These are phyloP conservation scores for Candida stauntonica DNA, from an alignment of 805 yeast genomes.

Conservation along the genomic window DNA sequence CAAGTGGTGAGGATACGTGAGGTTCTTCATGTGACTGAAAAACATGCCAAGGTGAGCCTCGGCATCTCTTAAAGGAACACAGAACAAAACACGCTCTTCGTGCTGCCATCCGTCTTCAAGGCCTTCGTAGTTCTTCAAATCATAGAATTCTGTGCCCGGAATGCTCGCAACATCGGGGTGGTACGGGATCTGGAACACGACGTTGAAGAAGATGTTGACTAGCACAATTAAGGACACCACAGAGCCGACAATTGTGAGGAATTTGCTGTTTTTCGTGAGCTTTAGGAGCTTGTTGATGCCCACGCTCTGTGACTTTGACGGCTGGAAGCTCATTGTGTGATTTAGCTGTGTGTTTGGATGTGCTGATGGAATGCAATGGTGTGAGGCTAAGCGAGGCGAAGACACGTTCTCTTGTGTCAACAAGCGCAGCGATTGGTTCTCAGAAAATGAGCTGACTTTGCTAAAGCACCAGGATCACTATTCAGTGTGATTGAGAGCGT, in stretches of 20 bases:
- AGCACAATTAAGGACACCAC: slow-evolving; percentile 15
- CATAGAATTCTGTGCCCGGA: slow-evolving; percentile 61
- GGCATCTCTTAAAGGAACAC: slow-evolving; percentile 92
- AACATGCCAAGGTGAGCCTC: slow-evolving; percentile 87
- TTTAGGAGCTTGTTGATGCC: slow-evolving; percentile 1
- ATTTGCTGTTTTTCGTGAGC: slow-evolving; percentile 3
- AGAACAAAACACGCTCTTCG: slow-evolving; percentile 74
- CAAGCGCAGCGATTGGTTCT: too few species aligned
- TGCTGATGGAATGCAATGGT: too few species aligned
- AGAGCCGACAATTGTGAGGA: slow-evolving; percentile 13
- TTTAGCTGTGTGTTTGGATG: background rate
- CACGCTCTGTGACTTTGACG: background rate
- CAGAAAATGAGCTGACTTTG: too few species aligned
- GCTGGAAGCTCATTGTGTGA: slow-evolving; percentile 1
- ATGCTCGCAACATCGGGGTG: slow-evolving; percentile 33
- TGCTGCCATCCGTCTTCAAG: slow-evolving; percentile 78
- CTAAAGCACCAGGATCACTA: too few species aligned
- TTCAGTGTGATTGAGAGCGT: too few species aligned
- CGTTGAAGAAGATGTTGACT: slow-evolving; percentile 12
- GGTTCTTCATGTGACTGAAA: slow-evolving; percentile 72
- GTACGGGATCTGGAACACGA: slow-evolving; percentile 20
- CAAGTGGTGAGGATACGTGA: slow-evolving; percentile 83
- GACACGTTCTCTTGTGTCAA: too few species aligned
- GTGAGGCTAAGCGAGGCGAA: too few species aligned
- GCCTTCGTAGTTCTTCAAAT: slow-evolving; percentile 64